Percentiles rank a stretch among this genome's conserved stretches.
Evolutionary conservation across 2,329 filamentous ascomycete species (phyloP).

Genomic region (Ophiostoma piceae): DNA sequence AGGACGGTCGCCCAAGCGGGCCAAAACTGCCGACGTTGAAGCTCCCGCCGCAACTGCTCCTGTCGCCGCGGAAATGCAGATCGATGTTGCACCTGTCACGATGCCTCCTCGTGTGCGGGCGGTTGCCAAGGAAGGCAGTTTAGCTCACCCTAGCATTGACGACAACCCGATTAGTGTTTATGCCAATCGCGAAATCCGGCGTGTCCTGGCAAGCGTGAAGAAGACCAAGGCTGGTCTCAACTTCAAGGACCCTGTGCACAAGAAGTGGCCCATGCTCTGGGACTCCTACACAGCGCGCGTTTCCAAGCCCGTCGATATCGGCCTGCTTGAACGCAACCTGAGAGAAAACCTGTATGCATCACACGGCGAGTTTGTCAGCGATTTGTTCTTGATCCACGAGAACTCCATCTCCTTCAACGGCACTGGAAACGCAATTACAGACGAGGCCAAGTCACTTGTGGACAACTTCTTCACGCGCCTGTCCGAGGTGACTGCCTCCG

Average conservation of each 20-base stretch:
- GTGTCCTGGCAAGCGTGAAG: slow-evolving; percentile 68
- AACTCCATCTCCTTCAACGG: slow-evolving; percentile 86
- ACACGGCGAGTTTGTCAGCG: slow-evolving; percentile 66
- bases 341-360: slow-evolving; percentile 63
- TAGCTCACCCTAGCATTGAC: slow-evolving; percentile 42
- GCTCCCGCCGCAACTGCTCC: slow-evolving; percentile 23
- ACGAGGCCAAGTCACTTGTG: slow-evolving; percentile 50
- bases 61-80: slow-evolving; percentile 27
- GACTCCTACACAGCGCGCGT: slow-evolving; percentile 65
- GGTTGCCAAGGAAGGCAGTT: slow-evolving; percentile 36
- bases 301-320: slow-evolving; percentile 76
- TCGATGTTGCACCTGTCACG: slow-evolving; percentile 29
- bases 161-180: slow-evolving; percentile 50
- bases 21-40: slow-evolving; percentile 53
- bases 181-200: slow-evolving; percentile 58
- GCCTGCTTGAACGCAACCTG: slow-evolving; percentile 73
- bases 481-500: slow-evolving; percentile 43
- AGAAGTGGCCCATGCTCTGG: slow-evolving; percentile 68
- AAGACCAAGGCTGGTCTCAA: slow-evolving; percentile 75
- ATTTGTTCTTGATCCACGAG: slow-evolving; percentile 70
- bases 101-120: slow-evolving; percentile 30
- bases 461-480: slow-evolving; percentile 48
- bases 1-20: slow-evolving; percentile 72
- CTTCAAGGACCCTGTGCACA: slow-evolving; percentile 74
- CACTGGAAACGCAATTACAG: slow-evolving; percentile 64